Evolutionary conservation across 164 flowering plant species (phyloP).

Genomic region (Tinospora cordifolia): DNA sequence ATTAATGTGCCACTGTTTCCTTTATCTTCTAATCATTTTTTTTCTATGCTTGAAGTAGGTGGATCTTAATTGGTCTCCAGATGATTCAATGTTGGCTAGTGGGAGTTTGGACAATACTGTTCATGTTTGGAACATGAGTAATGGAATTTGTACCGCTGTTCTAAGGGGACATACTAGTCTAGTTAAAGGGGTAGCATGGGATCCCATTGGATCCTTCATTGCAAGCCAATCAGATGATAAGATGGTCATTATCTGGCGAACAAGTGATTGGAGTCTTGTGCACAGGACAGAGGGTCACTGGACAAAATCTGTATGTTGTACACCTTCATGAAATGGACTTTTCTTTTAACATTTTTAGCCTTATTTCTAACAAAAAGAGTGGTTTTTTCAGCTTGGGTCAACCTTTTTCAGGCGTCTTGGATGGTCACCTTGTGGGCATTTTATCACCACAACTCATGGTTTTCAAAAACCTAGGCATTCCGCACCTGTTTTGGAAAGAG

Average conservation of each 20-base stretch:
- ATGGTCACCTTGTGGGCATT: conserved; percentile 99
- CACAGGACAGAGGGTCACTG: conserved; percentile 98
- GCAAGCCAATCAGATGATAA: conserved; percentile 99
- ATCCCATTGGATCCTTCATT: conserved; percentile 95
- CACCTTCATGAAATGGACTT: neutral
- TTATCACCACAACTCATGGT: conserved; percentile 96
- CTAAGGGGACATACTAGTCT: conserved; percentile 96
- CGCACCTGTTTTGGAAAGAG: conserved; percentile 97
- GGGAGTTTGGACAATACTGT: conserved; percentile 95
- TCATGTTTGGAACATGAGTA: conserved; percentile 93
- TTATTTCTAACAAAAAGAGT: conserved; percentile 11
- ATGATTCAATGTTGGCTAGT: conserved; percentile 87
- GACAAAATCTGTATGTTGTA: conserved; percentile 80
- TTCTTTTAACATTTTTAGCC: neutral
- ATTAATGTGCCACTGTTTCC: neutral
- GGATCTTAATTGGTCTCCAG: conserved; percentile 99
- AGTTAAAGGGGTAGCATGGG: conserved; percentile 99
- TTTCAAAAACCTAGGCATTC: conserved; percentile 98
- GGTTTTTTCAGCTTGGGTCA: conserved; percentile 80
- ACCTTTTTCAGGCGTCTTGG: conserved; percentile 98
- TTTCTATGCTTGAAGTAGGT: conserved; percentile 87
- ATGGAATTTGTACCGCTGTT: conserved; percentile 92
- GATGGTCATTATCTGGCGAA: conserved; percentile 97
- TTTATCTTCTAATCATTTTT: conserved; percentile 29
- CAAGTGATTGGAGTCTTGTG: conserved; percentile 97